A percentile compares a stretch with the other conserved stretches of the same genome.
These are phyloP conservation scores for Globisporangium nagaii DNA, from an alignment of 352 stramenopile species.

Conservation along the genomic window DNA sequence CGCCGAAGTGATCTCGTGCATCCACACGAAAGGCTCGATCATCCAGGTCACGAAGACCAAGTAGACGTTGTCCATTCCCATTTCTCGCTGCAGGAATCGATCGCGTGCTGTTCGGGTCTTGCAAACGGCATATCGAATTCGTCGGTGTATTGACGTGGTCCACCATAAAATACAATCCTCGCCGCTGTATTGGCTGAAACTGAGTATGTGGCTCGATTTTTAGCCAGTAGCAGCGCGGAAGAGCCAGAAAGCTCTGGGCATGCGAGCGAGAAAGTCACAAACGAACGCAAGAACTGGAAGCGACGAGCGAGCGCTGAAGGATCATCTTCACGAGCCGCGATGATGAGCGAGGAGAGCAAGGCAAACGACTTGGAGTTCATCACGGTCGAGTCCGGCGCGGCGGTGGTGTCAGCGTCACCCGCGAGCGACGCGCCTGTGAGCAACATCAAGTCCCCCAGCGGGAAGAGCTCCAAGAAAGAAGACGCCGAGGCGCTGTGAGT, in stretches of 20 bases:
- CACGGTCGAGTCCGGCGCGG: constrained; percentile 34
- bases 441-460: constrained; percentile 12
- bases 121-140: neutral
- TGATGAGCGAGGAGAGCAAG: constrained; percentile 68
- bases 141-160: neutral
- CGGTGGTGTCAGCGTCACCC: no score
- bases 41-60: constrained; percentile 80
- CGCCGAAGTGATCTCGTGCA: constrained; percentile 85
- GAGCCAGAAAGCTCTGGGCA: neutral
- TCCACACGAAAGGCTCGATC: constrained; percentile 84
- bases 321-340: constrained; percentile 9
- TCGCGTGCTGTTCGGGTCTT: no score
- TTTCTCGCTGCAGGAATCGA: no score
- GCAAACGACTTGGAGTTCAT: constrained; percentile 77
- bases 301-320: neutral
- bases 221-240: constrained; percentile 2
- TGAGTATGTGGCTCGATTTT: neutral
- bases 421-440: constrained; percentile 4
- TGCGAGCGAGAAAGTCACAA: neutral
- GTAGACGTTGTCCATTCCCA: constrained; percentile 16
- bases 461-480: constrained; percentile 18
- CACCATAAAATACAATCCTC: no score
- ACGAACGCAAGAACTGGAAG: neutral
- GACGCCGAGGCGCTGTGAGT: constrained; percentile 64
- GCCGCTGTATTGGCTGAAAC: constrained; percentile 10